Base-by-base conservation (phyloP, 306 rosid species). In the Acmispon strigosus region DNA sequence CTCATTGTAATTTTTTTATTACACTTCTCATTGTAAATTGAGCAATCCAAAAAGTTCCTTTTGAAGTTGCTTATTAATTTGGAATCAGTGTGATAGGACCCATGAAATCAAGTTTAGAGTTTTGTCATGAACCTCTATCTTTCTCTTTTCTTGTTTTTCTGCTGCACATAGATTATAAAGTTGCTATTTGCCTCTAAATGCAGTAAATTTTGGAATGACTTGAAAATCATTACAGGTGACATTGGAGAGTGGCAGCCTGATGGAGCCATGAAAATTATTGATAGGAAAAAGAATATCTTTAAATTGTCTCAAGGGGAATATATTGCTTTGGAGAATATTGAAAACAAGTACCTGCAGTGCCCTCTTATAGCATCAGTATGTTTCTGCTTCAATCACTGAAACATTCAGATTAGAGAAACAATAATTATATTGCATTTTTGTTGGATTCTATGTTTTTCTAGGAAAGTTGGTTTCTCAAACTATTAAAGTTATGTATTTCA, bases 291-390 rank as follows among this genome's bases (percentile, higher is more conserved):
- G 85, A 89, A 90, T 20, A 89, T 94, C 69, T 94, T 90, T 53
- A 94, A 94, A 86, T 83, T 94, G 73, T 90, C 97, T 44, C 98
- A 94, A 79, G 98, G 97, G 54, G 98, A 93, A 82, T 93, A 93
- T 61, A 85, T 93, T 42, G 92, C 97, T 7, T 96, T 93, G 42
- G 97, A 93, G 84, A 90, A 81, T 74, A 85, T 93, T 6, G 98
- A 93, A 75, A 82, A 83, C 89, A 84, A 75, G 73, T 93, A 84
- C 69, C 70, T 55, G 76, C 93, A 76, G n/a, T 90, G 98, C 82
- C 88, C 90, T 76, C 87, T 87, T 48, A 78, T 90, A 77, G 22
- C 96, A 42, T 83, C 97, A 58, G 96, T 94, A 90, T 32, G 84
- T 75, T 78, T 55, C 81, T 20, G 19, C 72, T 7, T 62, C 47